Evolutionary conservation across 2,329 filamentous ascomycete species (phyloP), one percentile per base, ranked within the genome.

Genomic region (Magnaporthiopsis rhizophila): DNA sequence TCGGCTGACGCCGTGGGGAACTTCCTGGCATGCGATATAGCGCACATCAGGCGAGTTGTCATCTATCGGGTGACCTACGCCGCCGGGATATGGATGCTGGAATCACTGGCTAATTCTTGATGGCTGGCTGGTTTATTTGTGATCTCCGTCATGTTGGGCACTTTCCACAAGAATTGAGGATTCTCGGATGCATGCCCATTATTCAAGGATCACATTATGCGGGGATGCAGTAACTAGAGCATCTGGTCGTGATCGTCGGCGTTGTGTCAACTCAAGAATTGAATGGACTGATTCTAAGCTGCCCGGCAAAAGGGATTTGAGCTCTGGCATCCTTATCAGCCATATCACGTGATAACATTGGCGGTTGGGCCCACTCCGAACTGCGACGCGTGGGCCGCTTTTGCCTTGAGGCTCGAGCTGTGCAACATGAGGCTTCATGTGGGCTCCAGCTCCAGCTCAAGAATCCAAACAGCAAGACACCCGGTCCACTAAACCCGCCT

Each of bases 301-400:
- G n/a, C n/a, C n/a, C n/a, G n/a, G n/a, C n/a, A n/a, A n/a, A n/a
- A n/a, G n/a, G n/a, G n/a, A n/a, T n/a, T n/a, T n/a, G 34, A 15
- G 38, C 15, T 50, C 13, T 12, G 3, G 38, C 3, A 21, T 18
- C 2, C 18, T 15, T 15, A 9, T 21, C 45, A 50, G 15, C 45
- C 18, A 12, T 9, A 9, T 50, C 45, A 50, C 45, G 45, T 50
- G 45, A 50, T n/a, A 21, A 1, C 2, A 11, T 6, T 21, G 45
- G 38, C 45, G 45, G 45, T 50, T 18, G 45, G 45, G 13, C 45
- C 45, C 45, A 50, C 18, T 50, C n/a, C 18, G 18, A 50, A 18
- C 45, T 50, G 45, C 45, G 53, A 63, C 62, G 62, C 62, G 62
- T 63, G 57, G 62, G 57, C 57, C 61, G 56, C 62, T 63, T 58